Base-by-base conservation (phyloP, 768 basidiomycete genomes). In the Lactarius pseudohatsudake region DNA sequence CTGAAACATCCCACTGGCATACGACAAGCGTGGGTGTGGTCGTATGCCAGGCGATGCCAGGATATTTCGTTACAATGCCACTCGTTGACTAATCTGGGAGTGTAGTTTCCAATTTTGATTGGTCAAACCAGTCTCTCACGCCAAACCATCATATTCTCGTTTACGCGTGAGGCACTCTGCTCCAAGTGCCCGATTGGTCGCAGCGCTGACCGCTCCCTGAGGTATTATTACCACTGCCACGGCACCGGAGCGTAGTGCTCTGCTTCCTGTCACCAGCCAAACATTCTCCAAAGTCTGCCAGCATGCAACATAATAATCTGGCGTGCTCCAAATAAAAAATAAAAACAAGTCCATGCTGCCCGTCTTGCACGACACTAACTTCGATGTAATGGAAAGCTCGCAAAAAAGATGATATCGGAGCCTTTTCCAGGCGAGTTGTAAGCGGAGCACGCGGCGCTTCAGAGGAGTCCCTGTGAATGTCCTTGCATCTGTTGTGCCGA, bases 21-120 rank as follows among this genome's bases (percentile, higher is more conserved):
- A 30, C 55, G 55, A 56, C 55, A 56, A 56, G 30, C 55, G 55
- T 56, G 36, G 57, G 45, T 55, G 34, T 16, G 43, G 43, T 57
- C 47, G 55, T 61, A 38, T 32, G 56, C 16, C 64, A 36, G 36
- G 36, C 36, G 36, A 36, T 36, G 36, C 36, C 36, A 38, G 36
- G 36, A 38, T 38, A 36, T 26, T 10, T 36, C 43, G 30, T 32
- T 34, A 34, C 36, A 18, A 11, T 10, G n/a, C 55, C 5, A 16
- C 13, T 34, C 7, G 11, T 57, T 22, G 32, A 56, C 53, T n/a
- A 43, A 36, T 36, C 32, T 8, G 34, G 60, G 41, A 45, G 26
- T 34, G 55, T 18, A 38, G 38, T 56, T 36, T 54, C 30, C 40
- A 41, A 36, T 20, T 43, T 64, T 43, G 10, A 40, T 65, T n/a